Base-by-base conservation (phyloP, 208 protist species). In the Crithidia bombi region DNA sequence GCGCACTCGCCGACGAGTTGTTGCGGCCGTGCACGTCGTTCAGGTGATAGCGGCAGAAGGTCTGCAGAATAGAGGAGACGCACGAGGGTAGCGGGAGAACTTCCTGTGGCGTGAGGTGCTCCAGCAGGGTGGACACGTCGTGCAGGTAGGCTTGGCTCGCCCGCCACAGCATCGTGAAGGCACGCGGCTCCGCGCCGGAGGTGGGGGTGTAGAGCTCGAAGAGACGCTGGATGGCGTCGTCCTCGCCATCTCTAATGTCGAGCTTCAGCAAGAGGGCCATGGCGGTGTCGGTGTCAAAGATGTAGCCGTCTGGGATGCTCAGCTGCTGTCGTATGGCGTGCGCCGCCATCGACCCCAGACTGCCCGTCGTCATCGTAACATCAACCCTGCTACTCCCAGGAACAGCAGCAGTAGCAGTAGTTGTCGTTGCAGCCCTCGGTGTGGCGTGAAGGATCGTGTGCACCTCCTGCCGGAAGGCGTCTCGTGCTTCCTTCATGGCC, bases 31-130 rank as follows among this genome's bases (percentile, higher is more conserved):
- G 69, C 17, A 69, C 49, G 50, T 81, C 81, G 56, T 74, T 72
- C 35, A 95, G 57, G 77, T 95, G 87, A 68, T 89, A 95, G 35
- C 82, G 77, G 73, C 86, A 92, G 70, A 90, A 95, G 21, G 61
- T 71, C 21, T 79, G 59, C 26, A 92, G 52, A 12, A 92, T 47
- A 11, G 79, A 73, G 25, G 83, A 74, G 33, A 92, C 86, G 19
- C 79, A 81, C 28, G 73, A 70, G 10, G 90, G 90, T 38, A 92
- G 58, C 4, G 86, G 77, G 5, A 89, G 75, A 11, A 78, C 69
- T 43, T 79, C 72, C 26, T 79, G 46, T 15, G 77, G 79, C 6
- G 73, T 57, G 36, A 83, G 43, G 25, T 79, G 82, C 66, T 87
- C 79, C 41, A 95, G 65, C 26, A 90, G 78, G 14, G 70, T 67